phyloP scores from a whole-genome alignment of 1,284 basidiomycete species.

The Tetrapyrgos nigripes region DNA sequence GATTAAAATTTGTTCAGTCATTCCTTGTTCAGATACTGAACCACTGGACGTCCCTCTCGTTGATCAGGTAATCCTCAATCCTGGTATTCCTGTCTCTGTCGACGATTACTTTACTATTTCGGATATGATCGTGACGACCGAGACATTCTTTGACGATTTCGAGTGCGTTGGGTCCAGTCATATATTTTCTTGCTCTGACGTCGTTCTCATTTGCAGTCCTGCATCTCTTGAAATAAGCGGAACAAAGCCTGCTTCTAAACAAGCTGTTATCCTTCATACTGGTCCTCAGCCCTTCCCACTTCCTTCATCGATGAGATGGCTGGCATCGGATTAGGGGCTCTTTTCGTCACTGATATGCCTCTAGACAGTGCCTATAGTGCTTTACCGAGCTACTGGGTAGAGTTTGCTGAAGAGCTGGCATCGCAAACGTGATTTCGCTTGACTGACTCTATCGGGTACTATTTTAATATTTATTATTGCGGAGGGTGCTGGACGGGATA shows the following conservation, averaged over 20 bases:
- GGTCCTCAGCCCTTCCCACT: constrained; percentile 18
- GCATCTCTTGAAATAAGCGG: constrained; percentile 12
- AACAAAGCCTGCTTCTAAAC: constrained; percentile 22
- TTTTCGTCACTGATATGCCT: constrained; percentile 24
- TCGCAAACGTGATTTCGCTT: not conserved
- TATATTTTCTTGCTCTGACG: not conserved
- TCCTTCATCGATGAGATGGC: constrained; percentile 15
- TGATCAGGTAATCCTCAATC: constrained; percentile 26
- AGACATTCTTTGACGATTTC: constrained; percentile 22
- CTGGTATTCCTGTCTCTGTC: constrained; percentile 18
- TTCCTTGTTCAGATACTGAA: not conserved
- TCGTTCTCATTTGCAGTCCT: not conserved
- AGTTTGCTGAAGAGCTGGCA: not conserved
- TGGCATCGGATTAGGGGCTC: constrained; percentile 18
- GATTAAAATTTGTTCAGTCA: not conserved
- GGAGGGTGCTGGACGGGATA: too few species aligned
- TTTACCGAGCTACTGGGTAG: constrained; percentile 19
- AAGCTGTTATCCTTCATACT: constrained; percentile 25
- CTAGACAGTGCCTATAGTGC: constrained; percentile 21
- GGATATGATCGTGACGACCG: constrained; percentile 27
- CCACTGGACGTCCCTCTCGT: not conserved
- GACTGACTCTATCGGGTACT: not conserved
- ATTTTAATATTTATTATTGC: not conserved
- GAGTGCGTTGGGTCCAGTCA: constrained; percentile 12
- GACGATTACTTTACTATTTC: constrained; percentile 23